Conservation (phyloP, 2,329 filamentous ascomycete genomes). For the Phaeosphaeria sp. region DNA sequence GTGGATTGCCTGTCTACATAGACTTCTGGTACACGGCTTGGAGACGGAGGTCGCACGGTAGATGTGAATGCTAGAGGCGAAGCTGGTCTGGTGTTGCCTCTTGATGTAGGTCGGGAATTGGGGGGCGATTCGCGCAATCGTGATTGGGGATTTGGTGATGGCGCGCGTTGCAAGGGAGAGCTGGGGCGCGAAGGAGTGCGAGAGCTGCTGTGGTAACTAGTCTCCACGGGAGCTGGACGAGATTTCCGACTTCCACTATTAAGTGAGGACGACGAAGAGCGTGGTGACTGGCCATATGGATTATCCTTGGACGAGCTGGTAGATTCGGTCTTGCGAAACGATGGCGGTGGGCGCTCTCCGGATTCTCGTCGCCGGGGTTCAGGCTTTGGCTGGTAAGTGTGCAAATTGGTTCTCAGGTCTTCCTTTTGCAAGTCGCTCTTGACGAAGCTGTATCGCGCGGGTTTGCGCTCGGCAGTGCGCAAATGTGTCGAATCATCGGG, state of each 20-base stretch:
- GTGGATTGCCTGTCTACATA: constrained; percentile 41
- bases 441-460: constrained; percentile 49
- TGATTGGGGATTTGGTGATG: constrained; percentile 38
- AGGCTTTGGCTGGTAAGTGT: constrained; percentile 23
- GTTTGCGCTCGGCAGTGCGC: constrained; percentile 37
- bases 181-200: constrained; percentile 30
- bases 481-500: constrained; percentile 33
- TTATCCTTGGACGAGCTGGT: constrained; percentile 35
- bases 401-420: constrained; percentile 36
- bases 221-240: constrained; percentile 27
- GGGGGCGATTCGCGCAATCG: constrained; percentile 31
- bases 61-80: constrained; percentile 35
- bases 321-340: constrained; percentile 24
- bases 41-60: constrained; percentile 23
- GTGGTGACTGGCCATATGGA: constrained; percentile 36
- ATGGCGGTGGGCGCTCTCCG: constrained; percentile 16
- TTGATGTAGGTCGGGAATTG: constrained; percentile 36
- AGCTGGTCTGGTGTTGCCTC: constrained; percentile 29
- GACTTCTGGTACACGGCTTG: constrained; percentile 26
- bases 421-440: constrained; percentile 45
- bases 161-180: constrained; percentile 32
- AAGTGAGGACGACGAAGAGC: constrained; percentile 41
- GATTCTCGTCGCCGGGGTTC: constrained; percentile 25
- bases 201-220: constrained; percentile 19
- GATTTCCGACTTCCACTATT: constrained; percentile 23